phyloP scores from a whole-genome alignment of 2,329 filamentous ascomycete species.

The Penicillium sp. region DNA sequence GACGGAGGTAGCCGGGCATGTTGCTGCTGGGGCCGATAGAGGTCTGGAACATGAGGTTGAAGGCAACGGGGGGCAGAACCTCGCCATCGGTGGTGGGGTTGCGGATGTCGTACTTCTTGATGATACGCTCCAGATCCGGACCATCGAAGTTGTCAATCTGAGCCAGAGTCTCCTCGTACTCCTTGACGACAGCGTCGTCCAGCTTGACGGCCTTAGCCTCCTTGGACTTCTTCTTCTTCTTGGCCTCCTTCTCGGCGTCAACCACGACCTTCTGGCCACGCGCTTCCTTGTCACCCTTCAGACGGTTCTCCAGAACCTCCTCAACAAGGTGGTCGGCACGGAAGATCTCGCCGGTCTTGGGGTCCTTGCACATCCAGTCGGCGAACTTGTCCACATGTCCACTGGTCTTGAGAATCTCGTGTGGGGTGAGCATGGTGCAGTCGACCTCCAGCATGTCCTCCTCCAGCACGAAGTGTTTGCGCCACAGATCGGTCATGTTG shows the following conservation, averaged over 20 bases:
- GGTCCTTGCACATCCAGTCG: constrained; percentile 99
- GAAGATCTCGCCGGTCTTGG: constrained; percentile 95
- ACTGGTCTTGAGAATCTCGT: constrained; percentile 91
- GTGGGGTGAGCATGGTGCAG: constrained; percentile 90
- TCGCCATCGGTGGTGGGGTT: constrained; percentile 80
- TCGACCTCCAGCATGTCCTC: constrained; percentile 96
- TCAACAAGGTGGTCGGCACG: constrained; percentile 96
- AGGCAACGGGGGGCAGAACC: constrained; percentile 79
- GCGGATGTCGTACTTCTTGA: constrained; percentile 87
- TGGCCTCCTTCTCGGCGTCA: constrained; percentile 77
- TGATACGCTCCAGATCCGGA: constrained; percentile 81
- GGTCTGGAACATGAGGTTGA: constrained; percentile 99
- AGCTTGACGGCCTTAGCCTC: constrained; percentile 77
- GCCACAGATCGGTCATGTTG: constrained; percentile 86
- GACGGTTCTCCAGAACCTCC: constrained; percentile 81
- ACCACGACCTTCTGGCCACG: constrained; percentile 73
- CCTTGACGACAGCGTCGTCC: constrained; percentile 80
- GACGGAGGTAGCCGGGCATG: constrained; percentile 80
- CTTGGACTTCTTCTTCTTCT: constrained; percentile 87
- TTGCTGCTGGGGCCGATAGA: constrained; percentile 91
- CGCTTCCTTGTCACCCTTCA: constrained; percentile 91
- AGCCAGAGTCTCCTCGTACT: constrained; percentile 90
- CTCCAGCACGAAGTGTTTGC: constrained; percentile 90
- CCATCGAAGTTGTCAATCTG: constrained; percentile 96
- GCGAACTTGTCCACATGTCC: constrained; percentile 98